A percentile compares a stretch with the other conserved stretches of the same genome.
phyloP scores from a whole-genome alignment of 192 early-diverging fungal species.

The Entomortierella parvispora region DNA sequence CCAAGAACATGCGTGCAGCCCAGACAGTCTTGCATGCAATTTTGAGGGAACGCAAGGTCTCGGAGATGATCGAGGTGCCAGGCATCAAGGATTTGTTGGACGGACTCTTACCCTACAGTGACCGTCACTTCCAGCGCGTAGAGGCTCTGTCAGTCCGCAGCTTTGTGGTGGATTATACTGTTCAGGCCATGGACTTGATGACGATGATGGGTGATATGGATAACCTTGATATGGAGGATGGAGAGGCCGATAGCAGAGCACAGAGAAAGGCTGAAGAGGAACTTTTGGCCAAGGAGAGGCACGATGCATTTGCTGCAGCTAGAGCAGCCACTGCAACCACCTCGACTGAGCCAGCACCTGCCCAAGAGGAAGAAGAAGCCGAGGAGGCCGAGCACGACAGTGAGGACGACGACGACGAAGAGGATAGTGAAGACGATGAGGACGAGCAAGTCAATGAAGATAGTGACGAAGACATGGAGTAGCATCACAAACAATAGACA shows the following conservation, averaged over 20 bases:
- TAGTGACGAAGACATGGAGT: slow-evolving; percentile 52
- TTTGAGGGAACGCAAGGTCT: slow-evolving; percentile 69
- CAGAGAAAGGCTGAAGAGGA: slow-evolving; percentile 47
- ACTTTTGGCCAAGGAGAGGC: slow-evolving; percentile 39
- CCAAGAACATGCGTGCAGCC: slow-evolving; percentile 79
- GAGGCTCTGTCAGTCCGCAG: slow-evolving; percentile 83
- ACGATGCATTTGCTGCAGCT: slow-evolving; percentile 43
- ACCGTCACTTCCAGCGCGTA: slow-evolving; percentile 88
- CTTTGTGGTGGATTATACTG: slow-evolving; percentile 89
- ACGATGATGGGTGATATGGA: slow-evolving; percentile 53
- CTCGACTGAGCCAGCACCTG: background rate
- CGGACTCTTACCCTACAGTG: slow-evolving; percentile 88
- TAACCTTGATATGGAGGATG: slow-evolving; percentile 22
- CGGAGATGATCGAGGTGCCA: slow-evolving; percentile 78
- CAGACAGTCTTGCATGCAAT: slow-evolving; percentile 87
- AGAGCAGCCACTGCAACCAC: slow-evolving; percentile 8
- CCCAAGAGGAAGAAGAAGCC: background rate
- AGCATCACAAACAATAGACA: slow-evolving; percentile 37
- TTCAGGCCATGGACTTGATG: slow-evolving; percentile 85
- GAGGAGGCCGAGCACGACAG: slow-evolving; percentile 8
- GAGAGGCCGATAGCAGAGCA: slow-evolving; percentile 17
- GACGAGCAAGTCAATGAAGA: slow-evolving; percentile 15
- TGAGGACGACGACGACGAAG: slow-evolving; percentile 9
- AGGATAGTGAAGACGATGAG: background rate
- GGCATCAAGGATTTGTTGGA: slow-evolving; percentile 88